Base-by-base conservation (phyloP, 768 basidiomycete species). In the Podaxis sp. region DNA sequence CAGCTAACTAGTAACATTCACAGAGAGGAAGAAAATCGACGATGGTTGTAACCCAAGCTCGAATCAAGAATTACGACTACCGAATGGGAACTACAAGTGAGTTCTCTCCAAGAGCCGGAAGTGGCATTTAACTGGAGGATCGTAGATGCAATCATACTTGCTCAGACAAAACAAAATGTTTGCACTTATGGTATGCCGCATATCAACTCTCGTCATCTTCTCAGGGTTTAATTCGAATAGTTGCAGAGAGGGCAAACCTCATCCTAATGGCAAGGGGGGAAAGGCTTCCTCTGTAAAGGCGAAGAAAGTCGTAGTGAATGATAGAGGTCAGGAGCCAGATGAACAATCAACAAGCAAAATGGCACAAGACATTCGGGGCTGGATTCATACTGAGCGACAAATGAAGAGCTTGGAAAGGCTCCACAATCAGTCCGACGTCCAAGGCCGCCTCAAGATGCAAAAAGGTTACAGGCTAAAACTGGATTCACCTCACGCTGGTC, bases 111-210 rank as follows among this genome's bases (percentile, higher is more conserved):
- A 37, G 41, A 57, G 43, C 19, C 29, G 53, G 19, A 15, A 66
- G n/a, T 25, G 17, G 57, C 33, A 22, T 27, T 59, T n/a, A 33
- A 67, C 66, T 53, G 61, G 65, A 40, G 56, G 46, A 52, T 38
- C 64, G 61, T 41, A 92, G 91, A 55, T 94, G 93, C 69, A 90
- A 90, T 66, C 93, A 94, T 66, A 56, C 80, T 22, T 94, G 93
- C 79, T 91, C 89, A 70, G 85, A 92, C 68, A 94, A 93, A 72
- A 74, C 76, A 3, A 80, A 77, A 47, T 94, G 93, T 69, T 83
- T 87, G 25, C 93, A 94, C 76, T 70, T 87, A 38, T 94, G 93
- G 93, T 91, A 65, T 65, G 77, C 64, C 33, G 55, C 29, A 4
- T 5, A 25, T 36, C 29, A 55, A 46, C 7, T 37, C 33, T 50